Base-by-base conservation (phyloP, 2,329 filamentous ascomycete genomes). In the Diaporthe destruens region DNA sequence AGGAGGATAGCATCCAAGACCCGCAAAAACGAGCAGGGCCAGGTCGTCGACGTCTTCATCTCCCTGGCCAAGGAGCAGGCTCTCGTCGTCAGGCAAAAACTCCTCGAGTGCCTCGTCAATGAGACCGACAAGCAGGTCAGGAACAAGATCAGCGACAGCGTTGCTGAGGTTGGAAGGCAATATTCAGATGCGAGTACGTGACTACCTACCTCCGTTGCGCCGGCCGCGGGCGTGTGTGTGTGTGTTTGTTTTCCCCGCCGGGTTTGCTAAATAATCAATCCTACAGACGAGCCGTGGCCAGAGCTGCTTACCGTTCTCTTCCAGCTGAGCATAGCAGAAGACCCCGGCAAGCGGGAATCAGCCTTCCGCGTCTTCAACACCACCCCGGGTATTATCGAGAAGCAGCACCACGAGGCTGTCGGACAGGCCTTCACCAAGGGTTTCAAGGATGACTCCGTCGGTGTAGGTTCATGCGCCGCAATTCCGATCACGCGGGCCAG, bases 71-170 rank as follows among this genome's bases (percentile, higher is more conserved):
- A 88, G 73, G 91, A 94, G 47, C 92, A 96, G 80, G 92, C 93
- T 76, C 86, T 90, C 65, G 92, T 90, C 61, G 97, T 98, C 78
- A 91, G 95, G 77, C 89, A 93, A 79, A 98, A 96, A 82, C 86
- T 98, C 72, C 88, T 98, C 54, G 89, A 95, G 79, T 91, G 90
- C 68, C 87, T 98, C 69, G 90, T 90, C 72, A 87, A 86, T 74
- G 96, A 98, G 84, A 85, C 89, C 29, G 89, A 93, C 75, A 89
- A 91, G 74, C 86, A 89, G 51, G 93, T 98, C 59, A 89, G 96
- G 78, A 96, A 98, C 85, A 99, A 99, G 84, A 93, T 98, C 80
- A 96, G 95, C 78, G 96, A 99, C 84, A 95, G 96, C n/a, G 93
- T 98, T 75, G 96, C 96, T 32, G 96, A 99, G 84, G 88, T 99